These are phyloP conservation scores for Boletus bicolor DNA, from an alignment of 768 basidiomycete genomes.

Conservation along the genomic window DNA sequence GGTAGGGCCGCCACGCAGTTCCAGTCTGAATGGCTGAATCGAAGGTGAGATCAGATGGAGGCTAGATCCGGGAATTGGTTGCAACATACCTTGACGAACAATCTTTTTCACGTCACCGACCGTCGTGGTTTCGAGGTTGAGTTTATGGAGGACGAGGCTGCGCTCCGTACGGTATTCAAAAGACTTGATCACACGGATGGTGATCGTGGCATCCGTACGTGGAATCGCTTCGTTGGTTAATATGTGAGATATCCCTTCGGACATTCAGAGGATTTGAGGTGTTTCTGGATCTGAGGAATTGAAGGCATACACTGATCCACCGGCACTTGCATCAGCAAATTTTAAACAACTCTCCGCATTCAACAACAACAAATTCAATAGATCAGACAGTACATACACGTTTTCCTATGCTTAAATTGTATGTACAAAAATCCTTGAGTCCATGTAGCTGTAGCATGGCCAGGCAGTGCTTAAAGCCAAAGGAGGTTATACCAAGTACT, in stretches of 20 bases:
- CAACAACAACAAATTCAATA: no score
- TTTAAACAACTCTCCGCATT: no score
- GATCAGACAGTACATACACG: no score
- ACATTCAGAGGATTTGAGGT: slow-evolving; percentile 22
- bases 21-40: slow-evolving; percentile 64
- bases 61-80: neutral
- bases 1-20: slow-evolving; percentile 87
- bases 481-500: no score
- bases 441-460: no score
- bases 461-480: no score
- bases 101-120: slow-evolving; percentile 75
- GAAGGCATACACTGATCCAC: no score
- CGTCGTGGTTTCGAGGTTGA: slow-evolving; percentile 79
- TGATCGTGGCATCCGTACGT: slow-evolving; percentile 76
- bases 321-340: no score
- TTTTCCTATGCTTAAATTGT: no score
- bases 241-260: slow-evolving; percentile 37
- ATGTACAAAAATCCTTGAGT: no score
- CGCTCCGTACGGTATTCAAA: slow-evolving; percentile 91
- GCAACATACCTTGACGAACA: slow-evolving; percentile 56
- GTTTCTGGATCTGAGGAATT: neutral
- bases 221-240: slow-evolving; percentile 68
- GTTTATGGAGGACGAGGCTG: slow-evolving; percentile 75
- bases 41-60: slow-evolving; percentile 7
- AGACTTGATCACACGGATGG: slow-evolving; percentile 91